These are phyloP conservation scores for Zygosaccharomyces bailii DNA, from an alignment of 805 yeast species.

Conservation along the genomic window DNA sequence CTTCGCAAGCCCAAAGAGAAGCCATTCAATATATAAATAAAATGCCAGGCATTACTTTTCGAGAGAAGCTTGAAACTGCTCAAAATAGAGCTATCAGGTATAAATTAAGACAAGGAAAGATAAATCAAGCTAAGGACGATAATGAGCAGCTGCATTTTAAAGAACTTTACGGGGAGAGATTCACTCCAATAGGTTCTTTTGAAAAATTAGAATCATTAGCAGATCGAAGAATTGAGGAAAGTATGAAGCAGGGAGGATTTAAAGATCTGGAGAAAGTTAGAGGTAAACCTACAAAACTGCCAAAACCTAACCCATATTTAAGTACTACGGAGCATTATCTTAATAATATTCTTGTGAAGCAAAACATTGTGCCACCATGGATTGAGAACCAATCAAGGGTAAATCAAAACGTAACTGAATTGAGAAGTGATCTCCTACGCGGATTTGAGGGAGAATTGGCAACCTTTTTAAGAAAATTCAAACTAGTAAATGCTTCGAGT, in stretches of 20 bases:
- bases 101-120: constrained; percentile 36
- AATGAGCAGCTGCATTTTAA: constrained; percentile 48
- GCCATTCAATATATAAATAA: constrained; percentile 8
- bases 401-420: constrained; percentile 43
- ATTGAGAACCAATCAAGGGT: constrained; percentile 70
- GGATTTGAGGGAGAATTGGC: constrained; percentile 37
- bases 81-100: constrained; percentile 67
- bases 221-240: constrained; percentile 70
- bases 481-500: constrained; percentile 1
- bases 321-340: constrained; percentile 74
- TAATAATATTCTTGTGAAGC: constrained; percentile 70
- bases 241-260: constrained; percentile 68
- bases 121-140: constrained; percentile 29
- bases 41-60: constrained; percentile 21
- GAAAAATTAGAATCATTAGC: constrained; percentile 61
- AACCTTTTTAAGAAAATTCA: constrained; percentile 7
- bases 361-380: constrained; percentile 88
- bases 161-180: constrained; percentile 59
- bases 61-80: constrained; percentile 47
- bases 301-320: constrained; percentile 49
- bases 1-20: constrained; percentile 11
- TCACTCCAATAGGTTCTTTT: constrained; percentile 42
- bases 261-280: constrained; percentile 48
- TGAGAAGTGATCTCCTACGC: constrained; percentile 44
- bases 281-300: constrained; percentile 54